Base-by-base conservation (phyloP, 129 eudicot genomes). In the Apium graveolens region DNA sequence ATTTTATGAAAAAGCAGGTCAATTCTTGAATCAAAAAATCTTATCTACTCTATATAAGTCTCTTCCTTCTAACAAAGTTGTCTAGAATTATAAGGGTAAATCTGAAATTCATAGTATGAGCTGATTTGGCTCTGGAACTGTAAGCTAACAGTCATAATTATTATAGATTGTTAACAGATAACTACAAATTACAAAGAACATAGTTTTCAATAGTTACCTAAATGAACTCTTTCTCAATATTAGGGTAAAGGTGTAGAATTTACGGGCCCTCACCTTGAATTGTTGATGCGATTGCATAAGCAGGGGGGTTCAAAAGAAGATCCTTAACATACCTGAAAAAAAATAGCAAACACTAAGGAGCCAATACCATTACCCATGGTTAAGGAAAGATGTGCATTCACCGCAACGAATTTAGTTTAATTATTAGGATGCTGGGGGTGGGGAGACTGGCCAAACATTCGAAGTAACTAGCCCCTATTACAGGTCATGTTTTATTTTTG, bases 261-360 rank as follows among this genome's bases (percentile, higher is more conserved):
- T 18, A 70, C 10, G 32, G 35, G 34, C 62, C 83, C 86, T 84
- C 81, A 92, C 99, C 95, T 85, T 96, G 99, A 82, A 96, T 90
- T 45, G 84, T 89, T 73, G 90, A 83, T 42, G 99, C 97, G 46
- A 82, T 87, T 39, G 83, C 91, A 84, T 89, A 96, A 62, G 97
- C 90, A 84, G 99, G 99, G 82, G 99, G 99, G 80, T 92, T 96
- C 80, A 96, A 78, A 81, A 96, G 99, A 82, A 96, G 97, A 82
- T 92, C 99, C 77, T 95, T 87, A 38, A 92, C 68, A 81, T 96
- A 96, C 88, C 99, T 96, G 84, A 80, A 38, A 57, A 57, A 55
- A 78, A 51, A 38, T 74, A 42, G 35, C 57, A 46, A 48, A 43
- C 34, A 66, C 74, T 26, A 49, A 76, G 74, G 29, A 42, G 60